Evolutionary conservation across 768 basidiomycete species (phyloP).

Genomic region (Cystobasidium onofrii): DNA sequence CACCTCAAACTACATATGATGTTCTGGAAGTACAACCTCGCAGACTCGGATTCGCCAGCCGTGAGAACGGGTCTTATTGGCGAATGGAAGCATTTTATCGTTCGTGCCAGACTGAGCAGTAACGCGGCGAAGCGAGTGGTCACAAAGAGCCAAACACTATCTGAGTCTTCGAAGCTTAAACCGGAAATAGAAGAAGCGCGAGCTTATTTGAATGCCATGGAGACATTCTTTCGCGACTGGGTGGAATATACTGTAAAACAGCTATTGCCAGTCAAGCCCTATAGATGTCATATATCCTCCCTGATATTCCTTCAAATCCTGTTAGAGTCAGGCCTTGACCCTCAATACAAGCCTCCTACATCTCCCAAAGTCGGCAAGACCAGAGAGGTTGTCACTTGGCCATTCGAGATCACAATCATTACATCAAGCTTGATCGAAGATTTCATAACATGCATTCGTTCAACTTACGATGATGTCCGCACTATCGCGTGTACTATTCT

Average conservation of each 20-base stretch:
- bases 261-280: conserved; percentile 16
- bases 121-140: conserved; percentile 15
- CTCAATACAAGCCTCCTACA: neutral
- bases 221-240: conserved; percentile 6
- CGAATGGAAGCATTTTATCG: conserved; percentile 6
- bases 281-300: conserved; percentile 18
- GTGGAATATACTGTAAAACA: neutral
- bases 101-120: conserved; percentile 4
- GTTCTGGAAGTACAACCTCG: conserved; percentile 22
- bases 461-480: conserved; percentile 32
- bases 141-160: neutral
- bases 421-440: neutral
- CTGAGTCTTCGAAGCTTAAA: neutral
- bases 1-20: conserved; percentile 13
- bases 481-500: neutral
- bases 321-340: neutral
- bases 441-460: conserved; percentile 12
- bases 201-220: conserved; percentile 6
- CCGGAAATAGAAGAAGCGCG: neutral
- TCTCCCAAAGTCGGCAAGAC: neutral
- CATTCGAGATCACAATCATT: conserved; percentile 19
- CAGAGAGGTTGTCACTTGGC: conserved; percentile 9
- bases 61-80: conserved; percentile 15
- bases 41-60: conserved; percentile 5
- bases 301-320: conserved; percentile 7